These are phyloP conservation scores for Ensete ventricosum DNA, from an alignment of 176 grass and related monocot genomes.

Conservation along the genomic window DNA sequence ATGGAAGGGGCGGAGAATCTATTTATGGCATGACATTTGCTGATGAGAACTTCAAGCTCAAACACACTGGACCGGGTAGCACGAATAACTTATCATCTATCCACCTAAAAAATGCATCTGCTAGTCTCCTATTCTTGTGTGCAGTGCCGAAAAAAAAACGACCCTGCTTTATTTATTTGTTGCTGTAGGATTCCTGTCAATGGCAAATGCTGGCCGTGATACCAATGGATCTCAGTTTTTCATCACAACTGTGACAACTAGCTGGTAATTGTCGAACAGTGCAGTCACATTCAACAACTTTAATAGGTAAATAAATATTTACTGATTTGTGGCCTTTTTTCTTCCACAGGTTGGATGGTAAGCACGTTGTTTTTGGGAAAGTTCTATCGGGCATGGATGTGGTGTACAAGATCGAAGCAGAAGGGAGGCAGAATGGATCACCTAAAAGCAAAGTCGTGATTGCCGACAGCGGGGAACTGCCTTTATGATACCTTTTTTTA, in stretches of 20 bases:
- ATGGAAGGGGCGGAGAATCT: slow-evolving; percentile 90
- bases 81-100: background rate
- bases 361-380: slow-evolving; percentile 93
- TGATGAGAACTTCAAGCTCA: slow-evolving; percentile 97
- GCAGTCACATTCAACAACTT: background rate
- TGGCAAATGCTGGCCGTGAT: slow-evolving; percentile 77
- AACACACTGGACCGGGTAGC: slow-evolving; percentile 89
- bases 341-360: slow-evolving; percentile 70
- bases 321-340: slow-evolving; percentile 1
- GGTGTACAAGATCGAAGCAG: slow-evolving; percentile 84
- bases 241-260: slow-evolving; percentile 94
- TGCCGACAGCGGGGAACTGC: slow-evolving; percentile 67
- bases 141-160: background rate
- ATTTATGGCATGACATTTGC: slow-evolving; percentile 75
- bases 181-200: slow-evolving; percentile 56
- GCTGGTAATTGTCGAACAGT: slow-evolving; percentile 41
- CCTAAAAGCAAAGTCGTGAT: slow-evolving; percentile 76
- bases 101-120: background rate
- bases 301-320: background rate
- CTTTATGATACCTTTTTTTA: slow-evolving; percentile 24
- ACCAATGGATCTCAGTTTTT: slow-evolving; percentile 98
- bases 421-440: slow-evolving; percentile 62
- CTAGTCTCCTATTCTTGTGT: background rate
- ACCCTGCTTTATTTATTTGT: background rate
- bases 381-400: slow-evolving; percentile 85